Percentiles rank a stretch among this genome's conserved stretches.
phyloP scores from a whole-genome alignment of 306 rosid species.

The Adenanthera pavonina region DNA sequence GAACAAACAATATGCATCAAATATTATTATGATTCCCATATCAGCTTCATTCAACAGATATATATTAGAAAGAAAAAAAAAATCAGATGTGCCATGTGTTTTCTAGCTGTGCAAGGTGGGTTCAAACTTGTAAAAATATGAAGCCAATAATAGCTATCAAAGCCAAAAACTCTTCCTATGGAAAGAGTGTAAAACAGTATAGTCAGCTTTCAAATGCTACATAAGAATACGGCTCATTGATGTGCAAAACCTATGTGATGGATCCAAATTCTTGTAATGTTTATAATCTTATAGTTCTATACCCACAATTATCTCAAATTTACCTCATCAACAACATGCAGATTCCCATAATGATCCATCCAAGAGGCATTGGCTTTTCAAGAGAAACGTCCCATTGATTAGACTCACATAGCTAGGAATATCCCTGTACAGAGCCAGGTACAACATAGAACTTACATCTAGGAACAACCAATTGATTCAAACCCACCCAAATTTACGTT shows the following conservation, averaged over 20 bases:
- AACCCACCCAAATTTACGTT: slow-evolving; percentile 42
- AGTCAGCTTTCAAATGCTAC: background rate
- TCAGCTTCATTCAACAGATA: background rate
- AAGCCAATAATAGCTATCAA: background rate
- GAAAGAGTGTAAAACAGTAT: background rate
- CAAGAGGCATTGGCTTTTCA: slow-evolving; percentile 12
- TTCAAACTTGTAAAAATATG: slow-evolving; percentile 11
- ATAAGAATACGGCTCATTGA: slow-evolving; percentile 4
- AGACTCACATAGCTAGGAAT: background rate
- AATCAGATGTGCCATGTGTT: slow-evolving; percentile 9
- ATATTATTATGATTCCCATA: background rate
- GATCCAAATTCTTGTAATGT: slow-evolving; percentile 8
- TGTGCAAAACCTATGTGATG: slow-evolving; percentile 14
- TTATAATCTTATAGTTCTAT: background rate
- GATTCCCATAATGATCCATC: background rate
- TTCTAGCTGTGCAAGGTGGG: background rate
- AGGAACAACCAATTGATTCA: slow-evolving; percentile 35
- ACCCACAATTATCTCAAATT: slow-evolving; percentile 4
- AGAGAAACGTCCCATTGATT: slow-evolving; percentile 10
- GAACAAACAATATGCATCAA: background rate
- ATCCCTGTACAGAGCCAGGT: background rate
- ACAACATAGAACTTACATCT: slow-evolving; percentile 8
- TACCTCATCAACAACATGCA: slow-evolving; percentile 6
- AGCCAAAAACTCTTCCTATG: background rate
- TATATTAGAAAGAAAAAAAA: background rate